Evolutionary conservation across 139 green algal genomes (phyloP), one percentile per base, ranked within the genome.

Genomic region (Chlamydomonas sp.): DNA sequence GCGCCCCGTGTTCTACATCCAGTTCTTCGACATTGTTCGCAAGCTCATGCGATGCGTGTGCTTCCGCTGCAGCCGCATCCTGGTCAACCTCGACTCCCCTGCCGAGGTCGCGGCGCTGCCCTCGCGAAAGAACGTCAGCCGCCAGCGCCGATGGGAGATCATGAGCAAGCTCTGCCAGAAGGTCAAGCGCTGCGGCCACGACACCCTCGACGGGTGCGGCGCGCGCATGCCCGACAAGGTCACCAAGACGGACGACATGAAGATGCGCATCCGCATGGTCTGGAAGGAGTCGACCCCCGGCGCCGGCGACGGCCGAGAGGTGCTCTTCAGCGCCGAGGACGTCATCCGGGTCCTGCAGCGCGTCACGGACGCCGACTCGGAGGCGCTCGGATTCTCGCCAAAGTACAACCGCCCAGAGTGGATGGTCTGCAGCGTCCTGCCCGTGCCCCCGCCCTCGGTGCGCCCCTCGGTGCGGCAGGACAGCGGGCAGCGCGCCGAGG

Each of bases 11-110:
- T 98, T 88, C 72, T 94, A 98, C 78, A 76, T 91, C 36, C 89
- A 91, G 48, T 98, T 97, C 82, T 81, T 96, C 24, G 90, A 90
- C 38, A 92, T 83, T 0, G 88, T 98, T 5, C 69, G 96, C 13
- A 88, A 85, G 2, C 77, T 96, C 31, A 69, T 98, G 70, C 83
- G 92, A n/a, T 97, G 92, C 79, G 92, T 98, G 31, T 88, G 85
- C 63, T 96, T 85, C 76, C 85, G 92, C 76, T 93, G 76, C 77
- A 93, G 82, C 54, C 88, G 86, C 73, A 67, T 98, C 3, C 74
- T 97, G 35, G 31, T 96, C 1, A 72, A 91, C 57, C 70, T 79
- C 83, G 85, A 91, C 71, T 29, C 38, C 1, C 29, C 37, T 16
- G n/a, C n/a, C n/a, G 1, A 35, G 10, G 2, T 54, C 33, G 34